Evolutionary conservation across 164 flowering plant genomes (phyloP).

Genomic region (Amborella trichopoda): DNA sequence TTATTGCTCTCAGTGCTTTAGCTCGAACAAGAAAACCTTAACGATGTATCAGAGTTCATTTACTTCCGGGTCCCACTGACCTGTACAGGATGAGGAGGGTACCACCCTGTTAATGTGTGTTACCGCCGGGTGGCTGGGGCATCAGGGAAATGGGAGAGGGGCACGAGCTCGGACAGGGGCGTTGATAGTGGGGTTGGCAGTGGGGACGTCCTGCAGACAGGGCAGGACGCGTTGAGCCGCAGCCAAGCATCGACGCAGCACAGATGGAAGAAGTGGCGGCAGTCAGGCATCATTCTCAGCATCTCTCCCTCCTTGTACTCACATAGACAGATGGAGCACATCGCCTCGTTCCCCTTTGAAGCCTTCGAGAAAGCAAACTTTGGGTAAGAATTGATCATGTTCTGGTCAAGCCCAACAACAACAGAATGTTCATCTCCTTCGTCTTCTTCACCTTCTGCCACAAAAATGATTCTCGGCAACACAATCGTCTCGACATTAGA

Average conservation of each 20-base stretch:
- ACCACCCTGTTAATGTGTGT: too few relatives aligned
- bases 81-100: too few relatives aligned
- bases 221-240: constrained; percentile 76
- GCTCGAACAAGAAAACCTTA: too few relatives aligned
- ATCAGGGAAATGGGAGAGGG: constrained; percentile 69
- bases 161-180: constrained; percentile 83
- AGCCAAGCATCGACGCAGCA: constrained; percentile 90
- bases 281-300: constrained; percentile 97
- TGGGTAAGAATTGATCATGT: constrained; percentile 41
- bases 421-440: constrained; percentile 3
- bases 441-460: constrained; percentile 21
- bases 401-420: constrained; percentile 34
- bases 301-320: constrained; percentile 82
- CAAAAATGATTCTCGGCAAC: constrained; percentile 43
- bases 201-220: constrained; percentile 95
- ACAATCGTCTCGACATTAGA: constrained; percentile 15
- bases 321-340: constrained; percentile 81
- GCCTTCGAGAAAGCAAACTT: constrained; percentile 29
- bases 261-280: constrained; percentile 70
- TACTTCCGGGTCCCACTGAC: too few relatives aligned
- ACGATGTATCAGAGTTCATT: too few relatives aligned
- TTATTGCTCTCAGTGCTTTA: too few relatives aligned
- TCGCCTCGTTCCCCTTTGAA: constrained; percentile 13
- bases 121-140: too few relatives aligned
- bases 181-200: constrained; percentile 93